Conservation (phyloP, 345 rosid species). For the Sisymbrium altissimum region DNA sequence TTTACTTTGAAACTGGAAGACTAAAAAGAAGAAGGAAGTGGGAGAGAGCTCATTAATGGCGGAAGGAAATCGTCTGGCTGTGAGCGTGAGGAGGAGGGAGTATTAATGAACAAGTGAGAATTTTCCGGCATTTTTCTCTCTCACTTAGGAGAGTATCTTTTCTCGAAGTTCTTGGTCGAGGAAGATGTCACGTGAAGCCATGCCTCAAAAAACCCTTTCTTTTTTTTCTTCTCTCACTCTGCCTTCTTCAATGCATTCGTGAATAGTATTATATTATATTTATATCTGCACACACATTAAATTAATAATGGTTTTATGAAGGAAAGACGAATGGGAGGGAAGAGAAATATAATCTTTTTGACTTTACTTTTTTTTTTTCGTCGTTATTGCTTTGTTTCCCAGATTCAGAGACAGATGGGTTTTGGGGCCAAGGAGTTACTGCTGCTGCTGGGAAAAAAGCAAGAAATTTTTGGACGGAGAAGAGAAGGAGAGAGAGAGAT, state of each 20-base stretch:
- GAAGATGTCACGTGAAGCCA: constrained; percentile 57
- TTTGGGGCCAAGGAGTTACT: constrained; percentile 34
- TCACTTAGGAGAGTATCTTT: constrained; percentile 36
- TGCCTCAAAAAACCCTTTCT: constrained; percentile 18
- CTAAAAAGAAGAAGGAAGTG: not conserved
- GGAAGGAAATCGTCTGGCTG: constrained; percentile 1
- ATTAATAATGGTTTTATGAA: constrained; percentile 14
- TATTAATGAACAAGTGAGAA: constrained; percentile 12
- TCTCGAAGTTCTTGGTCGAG: constrained; percentile 43
- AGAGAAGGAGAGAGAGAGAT: not conserved
- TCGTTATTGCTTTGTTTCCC: constrained; percentile 1
- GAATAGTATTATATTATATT: constrained; percentile 6
- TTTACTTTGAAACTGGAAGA: not conserved
- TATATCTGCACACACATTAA: constrained; percentile 5
- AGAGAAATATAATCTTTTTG: not conserved
- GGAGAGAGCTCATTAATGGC: constrained; percentile 8
- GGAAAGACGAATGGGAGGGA: constrained; percentile 14
- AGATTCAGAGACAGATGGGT: constrained; percentile 27
- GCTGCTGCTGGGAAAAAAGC: constrained; percentile 15
- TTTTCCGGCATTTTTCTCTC: not conserved
- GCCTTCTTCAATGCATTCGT: constrained; percentile 22
- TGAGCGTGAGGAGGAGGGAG: constrained; percentile 12
- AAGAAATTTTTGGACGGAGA: not conserved
- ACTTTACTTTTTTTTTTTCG: not conserved
- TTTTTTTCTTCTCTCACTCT: constrained; percentile 13